Base-by-base conservation (phyloP, 768 basidiomycete genomes). In the Rhodotorula babjevae region DNA sequence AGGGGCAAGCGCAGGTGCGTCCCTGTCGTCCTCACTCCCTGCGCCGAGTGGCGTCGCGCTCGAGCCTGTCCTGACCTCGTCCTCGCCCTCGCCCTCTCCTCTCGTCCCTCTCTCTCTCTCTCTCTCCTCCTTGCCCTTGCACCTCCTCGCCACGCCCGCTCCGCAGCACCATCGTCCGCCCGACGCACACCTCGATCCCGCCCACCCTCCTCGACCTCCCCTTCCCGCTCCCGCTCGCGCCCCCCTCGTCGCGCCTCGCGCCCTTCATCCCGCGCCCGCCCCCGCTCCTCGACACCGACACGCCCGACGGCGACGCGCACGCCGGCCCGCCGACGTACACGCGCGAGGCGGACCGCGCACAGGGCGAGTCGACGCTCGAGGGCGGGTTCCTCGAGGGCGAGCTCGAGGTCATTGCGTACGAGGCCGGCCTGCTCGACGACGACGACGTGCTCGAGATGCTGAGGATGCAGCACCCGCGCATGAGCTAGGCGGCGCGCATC, bases 161-260 rank as follows among this genome's bases (percentile, higher is more conserved):
- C 4, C 36, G n/a, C 71, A 72, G 66, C 2, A 11, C 62, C 42
- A 49, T 49, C 27, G 52, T 36, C 31, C 71, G 71, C 55, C 66
- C 67, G 2, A 55, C 71, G 3, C 63, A 72, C 47, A 25, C 50
- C 50, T 44, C 49, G 5, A 57, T 60, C n/a, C 71, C 71, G 9
- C 67, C 67, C 1, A 23, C 67, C 8, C 63, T 72, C 11, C 67
- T 65, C 53, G 71, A 72, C 53, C 58, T 72, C 12, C 71, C 71
- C n/a, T 68, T 52, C 44, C 71, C 71, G 0, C 58, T 72, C 56
- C 71, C 71, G 4, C 59, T 36, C 29, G 67, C 71, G 3, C 71
- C 66, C 2, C 42, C 63, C 2, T 72, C 71, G 12, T 49, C 58
- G 21, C 58, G 67, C 49, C 59, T 68, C 52, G 64, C 59, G 29